phyloP scores from a whole-genome alignment of 306 rosid genomes.

The Malus sylvestris region DNA sequence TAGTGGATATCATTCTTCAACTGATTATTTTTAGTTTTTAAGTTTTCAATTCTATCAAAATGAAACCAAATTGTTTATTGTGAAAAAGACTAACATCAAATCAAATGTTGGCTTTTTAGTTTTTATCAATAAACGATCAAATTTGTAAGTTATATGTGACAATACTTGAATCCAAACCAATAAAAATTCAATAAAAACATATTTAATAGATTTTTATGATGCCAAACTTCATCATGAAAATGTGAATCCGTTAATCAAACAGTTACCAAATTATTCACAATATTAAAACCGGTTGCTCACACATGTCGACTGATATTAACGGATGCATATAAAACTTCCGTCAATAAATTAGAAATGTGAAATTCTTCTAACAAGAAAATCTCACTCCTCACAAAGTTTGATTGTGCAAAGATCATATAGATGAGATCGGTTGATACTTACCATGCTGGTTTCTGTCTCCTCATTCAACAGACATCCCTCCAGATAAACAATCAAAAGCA shows the following conservation, averaged over 20 bases:
- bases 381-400: conserved; percentile 19
- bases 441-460: conserved; percentile 41
- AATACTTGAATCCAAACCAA: not conserved
- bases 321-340: too few relatives aligned
- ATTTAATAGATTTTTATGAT: too few relatives aligned
- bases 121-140: not conserved
- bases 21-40: not conserved
- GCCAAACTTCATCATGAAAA: not conserved
- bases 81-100: not conserved
- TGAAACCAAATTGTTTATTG: not conserved
- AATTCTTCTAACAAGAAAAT: conserved; percentile 28
- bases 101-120: not conserved
- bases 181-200: too few relatives aligned
- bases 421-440: not conserved
- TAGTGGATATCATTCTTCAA: not conserved
- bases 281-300: not conserved
- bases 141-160: not conserved
- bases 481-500: conserved; percentile 46
- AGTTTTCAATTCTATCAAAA: not conserved
- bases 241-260: not conserved
- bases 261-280: not conserved
- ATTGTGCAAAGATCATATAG: not conserved
- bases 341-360: not conserved
- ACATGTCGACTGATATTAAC: too few relatives aligned
- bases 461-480: conserved; percentile 37